Evolutionary conservation across 1,284 basidiomycete genomes (phyloP).

Genomic region (Rhodotorula sp.): DNA sequence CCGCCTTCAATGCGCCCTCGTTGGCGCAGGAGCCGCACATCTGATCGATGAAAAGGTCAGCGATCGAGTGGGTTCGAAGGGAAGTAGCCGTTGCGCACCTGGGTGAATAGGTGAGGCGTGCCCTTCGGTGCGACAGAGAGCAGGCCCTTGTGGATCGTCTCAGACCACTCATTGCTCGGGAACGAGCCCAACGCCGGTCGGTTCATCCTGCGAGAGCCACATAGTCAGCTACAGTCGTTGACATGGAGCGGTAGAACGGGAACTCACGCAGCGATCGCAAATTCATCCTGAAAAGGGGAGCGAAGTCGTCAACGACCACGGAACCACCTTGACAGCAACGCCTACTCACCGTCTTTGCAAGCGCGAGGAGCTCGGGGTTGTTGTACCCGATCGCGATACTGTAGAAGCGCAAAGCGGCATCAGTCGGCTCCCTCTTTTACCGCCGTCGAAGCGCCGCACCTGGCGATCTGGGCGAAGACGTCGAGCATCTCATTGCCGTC

Average conservation of each 20-base stretch:
- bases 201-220: background rate
- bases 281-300: conserved; percentile 47
- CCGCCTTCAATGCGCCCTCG: conserved; percentile 59
- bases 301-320: background rate
- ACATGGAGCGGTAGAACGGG: no score
- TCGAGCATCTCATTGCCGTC: conserved; percentile 58
- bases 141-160: conserved; percentile 54
- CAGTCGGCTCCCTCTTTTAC: background rate
- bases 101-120: conserved; percentile 47
- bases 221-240: no score
- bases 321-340: no score
- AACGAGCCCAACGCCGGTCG: conserved; percentile 57
- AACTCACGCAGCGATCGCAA: conserved; percentile 48
- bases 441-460: conserved; percentile 4
- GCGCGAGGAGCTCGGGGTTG: conserved; percentile 53
- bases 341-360: conserved; percentile 47
- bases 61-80: background rate
- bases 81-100: background rate
- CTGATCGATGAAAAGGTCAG: conserved; percentile 8
- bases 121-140: conserved; percentile 56
- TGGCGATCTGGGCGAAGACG: conserved; percentile 56
- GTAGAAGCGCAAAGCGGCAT: conserved; percentile 30
- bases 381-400: conserved; percentile 56
- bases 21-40: conserved; percentile 47
- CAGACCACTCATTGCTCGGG: conserved; percentile 55